Base-by-base conservation (phyloP, 2,329 filamentous ascomycete species). In the Phyllosticta ampelicida region DNA sequence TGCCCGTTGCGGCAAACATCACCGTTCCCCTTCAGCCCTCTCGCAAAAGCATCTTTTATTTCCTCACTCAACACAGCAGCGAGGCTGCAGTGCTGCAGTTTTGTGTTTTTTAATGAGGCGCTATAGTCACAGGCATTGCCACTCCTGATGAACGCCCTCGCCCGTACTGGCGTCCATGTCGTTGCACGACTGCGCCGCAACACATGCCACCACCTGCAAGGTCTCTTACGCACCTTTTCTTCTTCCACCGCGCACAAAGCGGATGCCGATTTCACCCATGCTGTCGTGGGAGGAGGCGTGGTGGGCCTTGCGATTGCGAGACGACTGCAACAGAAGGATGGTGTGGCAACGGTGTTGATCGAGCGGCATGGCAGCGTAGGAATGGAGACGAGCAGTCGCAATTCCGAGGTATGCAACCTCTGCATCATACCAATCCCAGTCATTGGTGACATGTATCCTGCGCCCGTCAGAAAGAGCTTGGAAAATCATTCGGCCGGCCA, bases 371-470 rank as follows among this genome's bases (percentile, higher is more conserved):
- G 78, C 20, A 78, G 80, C 54, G 79, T 88, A 23, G 91, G 91
- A 54, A 92, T 84, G 26, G 91, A 96, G 75, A 96, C 90, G 0
- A 91, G 87, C 62, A 89, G 87, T 63, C 85, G 91, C 64, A 96
- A 96, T 76, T 92, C 87, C 68, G 91, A 97, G 80, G 82, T 83
- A 66, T 48, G 56, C 49, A 51, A 51, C 49, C 49, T 21, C 18
- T 59, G 9, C 23, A 30, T 48, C 21, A 44, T 6, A n/a, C 36
- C n/a, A 36, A 36, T 26, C 21, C 23, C 19, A 13, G 49, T 51
- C 49, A 18, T 51, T 51, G 48, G 29, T 16, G 18, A 20, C 48
- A 51, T 9, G 23, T 20, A 51, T 9, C 20, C 9, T 21, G 49
- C 49, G 23, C 19, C 49, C 49, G 36, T 44, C 36, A 44, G 36